Percentiles rank a stretch among this genome's conserved stretches.
Conservation (phyloP, 768 basidiomycete species). For the Pisolithus tinctorius region DNA sequence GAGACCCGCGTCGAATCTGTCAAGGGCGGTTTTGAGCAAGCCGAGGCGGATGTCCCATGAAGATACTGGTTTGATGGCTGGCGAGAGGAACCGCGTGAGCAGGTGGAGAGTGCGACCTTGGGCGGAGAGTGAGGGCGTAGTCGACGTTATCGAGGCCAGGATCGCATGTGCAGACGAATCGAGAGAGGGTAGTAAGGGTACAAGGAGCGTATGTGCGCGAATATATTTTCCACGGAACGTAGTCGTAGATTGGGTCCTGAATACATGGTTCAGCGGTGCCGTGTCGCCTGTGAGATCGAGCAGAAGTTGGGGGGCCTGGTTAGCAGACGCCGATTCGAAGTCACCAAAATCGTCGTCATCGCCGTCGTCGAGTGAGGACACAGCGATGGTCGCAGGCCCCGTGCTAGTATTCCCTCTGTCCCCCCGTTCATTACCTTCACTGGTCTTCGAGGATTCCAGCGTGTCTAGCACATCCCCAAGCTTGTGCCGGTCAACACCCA, state of each 20-base stretch:
- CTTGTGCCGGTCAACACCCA: conserved; percentile 42
- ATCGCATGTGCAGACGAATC: conserved; percentile 60
- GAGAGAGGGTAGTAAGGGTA: conserved; percentile 51
- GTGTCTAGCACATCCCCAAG: conserved; percentile 49
- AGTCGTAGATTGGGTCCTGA: conserved; percentile 15
- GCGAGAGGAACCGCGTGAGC: conserved; percentile 70
- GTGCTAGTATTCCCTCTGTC: conserved; percentile 17
- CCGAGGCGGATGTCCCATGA: conserved; percentile 56
- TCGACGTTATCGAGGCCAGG: conserved; percentile 43
- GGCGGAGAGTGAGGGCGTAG: conserved; percentile 30
- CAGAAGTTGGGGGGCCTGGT: conserved; percentile 9
- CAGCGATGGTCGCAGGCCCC: conserved; percentile 54
- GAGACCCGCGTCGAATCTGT: conserved; percentile 81
- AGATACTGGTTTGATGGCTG: conserved; percentile 60
- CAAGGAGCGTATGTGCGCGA: conserved; percentile 59
- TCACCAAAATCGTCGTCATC: conserved; percentile 84
- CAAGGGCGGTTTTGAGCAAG: conserved; percentile 70
- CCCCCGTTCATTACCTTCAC: conserved; percentile 20
- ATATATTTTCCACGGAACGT: conserved; percentile 53
- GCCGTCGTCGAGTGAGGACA: conserved; percentile 35
- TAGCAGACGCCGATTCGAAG: conserved; percentile 47
- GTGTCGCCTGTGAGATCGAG: conserved; percentile 13
- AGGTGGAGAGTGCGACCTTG: conserved; percentile 68
- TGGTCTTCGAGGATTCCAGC: conserved; percentile 42
- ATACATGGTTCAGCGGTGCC: conserved; percentile 9